Evolutionary conservation across 331 rosid species (phyloP), one percentile per base, ranked within the genome.

Genomic region (Dryas integrifolia): DNA sequence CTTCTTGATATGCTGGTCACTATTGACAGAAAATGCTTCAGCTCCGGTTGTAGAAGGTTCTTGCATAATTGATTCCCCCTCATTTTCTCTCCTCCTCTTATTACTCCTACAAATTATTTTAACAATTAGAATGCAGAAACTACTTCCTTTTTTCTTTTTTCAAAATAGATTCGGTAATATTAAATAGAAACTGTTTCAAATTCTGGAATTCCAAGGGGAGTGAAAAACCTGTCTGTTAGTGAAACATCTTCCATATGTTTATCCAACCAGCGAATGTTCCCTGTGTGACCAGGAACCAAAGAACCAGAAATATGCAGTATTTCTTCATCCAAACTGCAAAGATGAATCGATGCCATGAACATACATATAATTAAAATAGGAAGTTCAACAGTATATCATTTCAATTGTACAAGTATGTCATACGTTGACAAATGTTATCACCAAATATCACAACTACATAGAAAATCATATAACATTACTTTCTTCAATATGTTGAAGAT

Each of bases 261-360:
- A 65, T 81, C 89, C 80, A 95, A 78, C 92, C 97, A 91, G 59
- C 64, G 72, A 70, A 89, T 78, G 88, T 77, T 83, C 75, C 99
- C 97, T 4, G 99, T 89, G 77, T 82, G 74, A 58, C 82, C 79
- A 15, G 92, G 92, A 79, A 62, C 49, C 59, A 95, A 79, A 72
- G 97, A 95, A 69, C 96, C 99, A 76, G 75, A 79, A 35, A 89
- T 65, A 58, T 88, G 95, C 56, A 89, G 86, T 69, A 83, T 85
- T 73, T 88, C 97, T 82, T 85, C 96, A 49, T 90, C 92, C 77
- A 92, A 81, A 84, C 99, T 95, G 93, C 86, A 82, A 77, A 58
- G n/a, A 77, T 61, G 50, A 79, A 80, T 72, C 61, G 66, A 67
- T 53, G 10, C n/a, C 64, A 82, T 55, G 52, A 72, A 72, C 49